A percentile compares a stretch with the other conserved stretches of the same genome.
Conservation (phyloP, 2,329 filamentous ascomycete species). For the Colletotrichum salicis region DNA sequence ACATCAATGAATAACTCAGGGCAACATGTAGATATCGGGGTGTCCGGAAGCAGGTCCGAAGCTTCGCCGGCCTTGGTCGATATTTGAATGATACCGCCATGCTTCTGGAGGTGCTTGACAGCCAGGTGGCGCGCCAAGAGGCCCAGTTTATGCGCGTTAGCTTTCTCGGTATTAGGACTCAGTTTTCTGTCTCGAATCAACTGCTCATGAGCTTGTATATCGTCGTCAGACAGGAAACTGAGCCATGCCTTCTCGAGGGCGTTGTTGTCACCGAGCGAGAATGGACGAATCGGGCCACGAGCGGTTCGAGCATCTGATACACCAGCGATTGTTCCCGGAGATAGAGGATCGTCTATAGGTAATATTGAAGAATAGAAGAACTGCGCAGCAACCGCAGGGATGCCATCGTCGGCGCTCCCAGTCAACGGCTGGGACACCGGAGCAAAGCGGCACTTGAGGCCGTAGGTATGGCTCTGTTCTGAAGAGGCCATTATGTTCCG, state of each 20-base stretch:
- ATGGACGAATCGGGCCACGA: conserved; percentile 77
- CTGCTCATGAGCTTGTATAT: conserved; percentile 59
- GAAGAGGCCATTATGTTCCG: conserved; percentile 3
- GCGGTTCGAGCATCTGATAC: conserved; percentile 61
- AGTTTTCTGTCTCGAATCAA: conserved; percentile 46
- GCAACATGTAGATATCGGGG: conserved; percentile 57
- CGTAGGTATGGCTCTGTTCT: conserved; percentile 64
- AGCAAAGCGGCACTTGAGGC: conserved; percentile 67
- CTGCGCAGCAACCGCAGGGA: conserved; percentile 73
- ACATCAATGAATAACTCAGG: conserved; percentile 58
- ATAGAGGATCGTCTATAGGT: conserved; percentile 90
- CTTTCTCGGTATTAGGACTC: conserved; percentile 46
- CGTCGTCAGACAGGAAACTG: conserved; percentile 61
- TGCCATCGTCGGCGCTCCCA: conserved; percentile 53
- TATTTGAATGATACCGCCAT: conserved; percentile 50
- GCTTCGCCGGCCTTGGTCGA: conserved; percentile 44
- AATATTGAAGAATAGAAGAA: conserved; percentile 89
- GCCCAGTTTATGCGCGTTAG: conserved; percentile 49
- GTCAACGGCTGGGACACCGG: conserved; percentile 52
- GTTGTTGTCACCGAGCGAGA: conserved; percentile 81
- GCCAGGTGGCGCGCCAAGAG: conserved; percentile 57
- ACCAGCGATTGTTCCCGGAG: conserved; percentile 65
- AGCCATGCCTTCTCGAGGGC: conserved; percentile 84
- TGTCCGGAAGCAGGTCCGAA: conserved; percentile 43
- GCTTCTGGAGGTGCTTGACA: conserved; percentile 58